Percentiles rank a stretch among this genome's conserved stretches.
Evolutionary conservation across 164 flowering plant species (phyloP).

Genomic region (Houttuynia cordata): DNA sequence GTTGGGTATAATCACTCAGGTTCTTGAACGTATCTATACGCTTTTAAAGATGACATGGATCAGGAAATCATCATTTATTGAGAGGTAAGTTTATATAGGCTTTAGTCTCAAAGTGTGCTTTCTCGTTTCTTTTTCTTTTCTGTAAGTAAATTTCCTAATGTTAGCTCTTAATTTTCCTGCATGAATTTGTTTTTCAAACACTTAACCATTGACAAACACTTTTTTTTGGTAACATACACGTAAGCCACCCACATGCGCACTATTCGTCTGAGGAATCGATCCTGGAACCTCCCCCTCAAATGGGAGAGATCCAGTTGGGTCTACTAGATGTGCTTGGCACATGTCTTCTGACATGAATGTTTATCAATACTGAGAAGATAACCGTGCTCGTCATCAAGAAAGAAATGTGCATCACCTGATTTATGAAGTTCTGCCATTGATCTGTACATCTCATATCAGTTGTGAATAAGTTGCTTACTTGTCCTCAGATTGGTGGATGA

Average conservation of each 20-base stretch:
- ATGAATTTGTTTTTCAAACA: neutral
- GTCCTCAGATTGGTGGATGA: conserved; percentile 69
- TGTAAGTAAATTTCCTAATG: neutral
- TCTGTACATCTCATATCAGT: neutral
- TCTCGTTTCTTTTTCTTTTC: neutral
- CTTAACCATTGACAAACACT: neutral
- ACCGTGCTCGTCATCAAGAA: neutral
- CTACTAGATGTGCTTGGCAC: too few species aligned
- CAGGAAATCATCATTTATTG: conserved; percentile 57
- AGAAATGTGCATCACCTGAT: neutral
- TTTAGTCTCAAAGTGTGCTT: neutral
- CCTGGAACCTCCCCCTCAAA: too few species aligned
- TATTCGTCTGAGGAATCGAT: too few species aligned
- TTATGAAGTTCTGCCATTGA: neutral
- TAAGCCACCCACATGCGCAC: neutral
- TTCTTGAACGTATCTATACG: conserved; percentile 39
- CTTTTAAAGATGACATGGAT: conserved; percentile 73
- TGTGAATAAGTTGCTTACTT: neutral
- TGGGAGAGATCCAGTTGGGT: too few species aligned
- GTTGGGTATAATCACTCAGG: conserved; percentile 28
- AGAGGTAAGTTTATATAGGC: conserved; percentile 25
- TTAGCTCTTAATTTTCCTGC: neutral
- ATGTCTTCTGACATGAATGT: neutral
- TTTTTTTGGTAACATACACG: neutral
- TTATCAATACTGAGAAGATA: neutral